Evolutionary conservation across 352 stramenopile genomes (phyloP).

Genomic region (Globisporangium echinulatum): DNA sequence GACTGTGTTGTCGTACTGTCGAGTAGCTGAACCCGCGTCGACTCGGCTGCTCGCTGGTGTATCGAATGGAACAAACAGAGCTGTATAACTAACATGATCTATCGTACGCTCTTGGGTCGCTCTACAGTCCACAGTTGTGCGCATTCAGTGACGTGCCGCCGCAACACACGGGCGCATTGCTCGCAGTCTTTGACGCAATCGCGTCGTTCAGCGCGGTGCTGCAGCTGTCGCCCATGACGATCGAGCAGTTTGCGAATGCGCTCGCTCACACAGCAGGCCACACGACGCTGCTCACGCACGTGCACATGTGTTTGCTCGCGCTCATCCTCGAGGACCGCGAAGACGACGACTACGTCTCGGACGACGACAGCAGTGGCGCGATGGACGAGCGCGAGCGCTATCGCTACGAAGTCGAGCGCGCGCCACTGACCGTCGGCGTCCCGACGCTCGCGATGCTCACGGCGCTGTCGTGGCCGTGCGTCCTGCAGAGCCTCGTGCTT

Average conservation of each 20-base stretch:
- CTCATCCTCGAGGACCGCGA: constrained; percentile 76
- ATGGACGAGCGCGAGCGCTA: constrained; percentile 80
- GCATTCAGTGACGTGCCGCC: constrained; percentile 41
- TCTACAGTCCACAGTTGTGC: constrained; percentile 41
- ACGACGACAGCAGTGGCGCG: constrained; percentile 51
- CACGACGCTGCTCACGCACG: constrained; percentile 55
- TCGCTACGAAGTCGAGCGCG: constrained; percentile 74
- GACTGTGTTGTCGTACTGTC: too few relatives aligned
- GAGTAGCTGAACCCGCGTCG: too few relatives aligned
- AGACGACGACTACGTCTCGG: constrained; percentile 81
- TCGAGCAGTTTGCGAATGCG: constrained; percentile 60
- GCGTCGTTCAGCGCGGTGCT: constrained; percentile 67
- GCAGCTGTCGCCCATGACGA: constrained; percentile 44
- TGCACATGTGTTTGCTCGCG: constrained; percentile 84
- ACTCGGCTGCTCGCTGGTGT: not conserved
- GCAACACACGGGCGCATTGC: constrained; percentile 39
- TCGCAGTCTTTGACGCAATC: constrained; percentile 77
- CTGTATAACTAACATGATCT: not conserved
- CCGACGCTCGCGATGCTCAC: constrained; percentile 79
- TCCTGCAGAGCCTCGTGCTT: constrained; percentile 59
- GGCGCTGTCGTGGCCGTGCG: constrained; percentile 68
- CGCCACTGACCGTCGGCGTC: constrained; percentile 69
- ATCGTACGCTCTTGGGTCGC: not conserved
- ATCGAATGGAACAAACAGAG: not conserved
- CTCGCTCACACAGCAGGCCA: constrained; percentile 29